Evolutionary conservation across 192 early-diverging fungal genomes (phyloP).

Genomic region (Podila minutissima): DNA sequence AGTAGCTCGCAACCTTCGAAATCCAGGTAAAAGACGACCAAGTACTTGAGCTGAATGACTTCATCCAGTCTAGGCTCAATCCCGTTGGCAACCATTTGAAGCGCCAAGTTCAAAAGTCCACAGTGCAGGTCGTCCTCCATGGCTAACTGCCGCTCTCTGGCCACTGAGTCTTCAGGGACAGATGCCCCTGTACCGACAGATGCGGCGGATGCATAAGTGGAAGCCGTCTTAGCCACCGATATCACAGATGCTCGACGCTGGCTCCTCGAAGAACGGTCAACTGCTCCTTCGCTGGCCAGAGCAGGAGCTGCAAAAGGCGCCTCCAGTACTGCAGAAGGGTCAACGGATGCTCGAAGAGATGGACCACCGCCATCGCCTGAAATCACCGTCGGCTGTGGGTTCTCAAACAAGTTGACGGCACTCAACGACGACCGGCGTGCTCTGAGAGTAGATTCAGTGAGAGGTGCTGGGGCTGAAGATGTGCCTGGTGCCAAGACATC

Average conservation of each 20-base stretch:
- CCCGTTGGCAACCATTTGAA: conserved; percentile 67
- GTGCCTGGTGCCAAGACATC: neutral
- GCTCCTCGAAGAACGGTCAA: conserved; percentile 9
- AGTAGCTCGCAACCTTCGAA: conserved; percentile 57
- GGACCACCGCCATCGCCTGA: neutral
- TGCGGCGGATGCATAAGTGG: neutral
- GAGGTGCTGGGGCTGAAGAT: neutral
- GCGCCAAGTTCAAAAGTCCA: conserved; percentile 56
- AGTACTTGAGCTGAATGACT: conserved; percentile 58
- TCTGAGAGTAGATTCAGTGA: neutral
- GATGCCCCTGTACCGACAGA: neutral
- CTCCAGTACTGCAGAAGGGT: neutral
- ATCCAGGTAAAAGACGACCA: conserved; percentile 59
- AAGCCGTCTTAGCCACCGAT: neutral
- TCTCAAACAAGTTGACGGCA: neutral
- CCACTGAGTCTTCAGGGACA: neutral
- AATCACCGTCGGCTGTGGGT: neutral
- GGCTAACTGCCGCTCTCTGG: conserved; percentile 21
- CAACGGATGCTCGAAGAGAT: neutral
- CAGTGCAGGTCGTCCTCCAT: conserved; percentile 43
- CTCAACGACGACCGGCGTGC: neutral
- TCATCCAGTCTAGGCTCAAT: conserved; percentile 54
- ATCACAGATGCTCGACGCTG: conserved; percentile 28
- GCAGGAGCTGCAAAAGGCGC: no score
- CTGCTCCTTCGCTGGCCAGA: neutral